These are phyloP conservation scores for Phtheirospermum japonicum DNA, from an alignment of 257 asterid genomes.

Conservation along the genomic window DNA sequence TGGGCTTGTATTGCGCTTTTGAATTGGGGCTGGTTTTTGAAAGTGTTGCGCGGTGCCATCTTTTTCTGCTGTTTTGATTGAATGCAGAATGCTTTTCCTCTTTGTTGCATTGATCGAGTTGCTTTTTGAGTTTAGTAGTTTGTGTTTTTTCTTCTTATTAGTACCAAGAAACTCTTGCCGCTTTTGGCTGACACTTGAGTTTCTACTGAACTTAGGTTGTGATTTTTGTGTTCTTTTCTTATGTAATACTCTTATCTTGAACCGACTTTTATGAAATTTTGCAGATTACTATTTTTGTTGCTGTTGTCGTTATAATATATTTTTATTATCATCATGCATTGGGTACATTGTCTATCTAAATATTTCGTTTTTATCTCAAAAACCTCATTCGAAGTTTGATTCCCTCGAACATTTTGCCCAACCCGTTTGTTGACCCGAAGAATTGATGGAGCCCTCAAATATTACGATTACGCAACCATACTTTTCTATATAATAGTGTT, in stretches of 20 bases:
- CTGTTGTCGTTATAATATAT: too few relatives aligned
- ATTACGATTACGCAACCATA: too few relatives aligned
- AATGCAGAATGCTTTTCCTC: conserved; percentile 20
- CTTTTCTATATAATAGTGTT: too few relatives aligned
- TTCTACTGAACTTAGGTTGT: conserved; percentile 2
- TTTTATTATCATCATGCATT: too few relatives aligned
- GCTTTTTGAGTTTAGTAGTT: conserved; percentile 5
- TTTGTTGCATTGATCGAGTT: conserved; percentile 3
- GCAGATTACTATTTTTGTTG: too few relatives aligned
- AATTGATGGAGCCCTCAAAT: too few relatives aligned
- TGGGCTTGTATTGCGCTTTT: not conserved
- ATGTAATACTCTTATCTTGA: not conserved
- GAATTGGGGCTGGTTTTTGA: not conserved
- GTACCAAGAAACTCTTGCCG: not conserved
- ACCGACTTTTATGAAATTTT: too few relatives aligned
- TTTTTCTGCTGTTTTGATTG: conserved; percentile 29
- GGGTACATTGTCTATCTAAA: too few relatives aligned
- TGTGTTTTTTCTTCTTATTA: conserved; percentile 1
- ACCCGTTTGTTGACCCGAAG: too few relatives aligned
- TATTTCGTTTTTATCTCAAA: not conserved
- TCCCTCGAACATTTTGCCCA: too few relatives aligned
- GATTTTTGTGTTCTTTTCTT: conserved; percentile 1
- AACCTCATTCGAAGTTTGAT: too few relatives aligned
- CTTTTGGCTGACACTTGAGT: not conserved
- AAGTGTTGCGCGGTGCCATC: not conserved